Percentiles rank a stretch among this genome's conserved stretches.
These are phyloP conservation scores for Saccharomyces hybrid DNA, from an alignment of 1,139 yeast genomes.

Conservation along the genomic window DNA sequence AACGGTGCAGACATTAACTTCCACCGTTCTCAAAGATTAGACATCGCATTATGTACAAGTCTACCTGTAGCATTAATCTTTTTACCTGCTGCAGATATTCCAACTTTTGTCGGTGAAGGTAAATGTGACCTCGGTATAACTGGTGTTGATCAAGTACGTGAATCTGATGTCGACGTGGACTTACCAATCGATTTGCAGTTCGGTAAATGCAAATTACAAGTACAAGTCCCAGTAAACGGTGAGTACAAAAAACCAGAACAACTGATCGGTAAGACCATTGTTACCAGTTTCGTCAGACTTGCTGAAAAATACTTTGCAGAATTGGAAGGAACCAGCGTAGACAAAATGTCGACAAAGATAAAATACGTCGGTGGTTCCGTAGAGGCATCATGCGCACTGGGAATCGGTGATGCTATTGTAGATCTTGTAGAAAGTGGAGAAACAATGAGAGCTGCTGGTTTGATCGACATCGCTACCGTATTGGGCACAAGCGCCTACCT, in stretches of 20 bases:
- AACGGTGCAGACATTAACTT: constrained; percentile 90
- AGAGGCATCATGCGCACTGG: constrained; percentile 96
- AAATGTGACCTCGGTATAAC: constrained; percentile 94
- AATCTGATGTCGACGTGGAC: constrained; percentile 71
- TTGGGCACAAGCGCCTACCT: constrained; percentile 85
- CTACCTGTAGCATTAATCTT: constrained; percentile 89
- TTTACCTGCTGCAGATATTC: constrained; percentile 96
- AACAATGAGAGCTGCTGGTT: constrained; percentile 98
- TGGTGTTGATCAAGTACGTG: constrained; percentile 90
- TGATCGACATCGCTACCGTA: constrained; percentile 80
- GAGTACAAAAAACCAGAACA: constrained; percentile 51
- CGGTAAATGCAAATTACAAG: constrained; percentile 85
- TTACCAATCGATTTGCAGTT: constrained; percentile 71
- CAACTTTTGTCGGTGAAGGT: constrained; percentile 95
- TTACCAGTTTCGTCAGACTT: constrained; percentile 77
- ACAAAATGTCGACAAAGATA: constrained; percentile 55
- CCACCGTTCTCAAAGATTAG: constrained; percentile 82
- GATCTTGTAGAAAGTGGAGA: constrained; percentile 97
- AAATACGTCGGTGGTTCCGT: constrained; percentile 96
- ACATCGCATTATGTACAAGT: constrained; percentile 87
- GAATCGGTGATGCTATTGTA: constrained; percentile 96
- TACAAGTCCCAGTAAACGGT: constrained; percentile 89
- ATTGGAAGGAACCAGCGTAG: constrained; percentile 55
- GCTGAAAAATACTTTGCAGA: constrained; percentile 65
- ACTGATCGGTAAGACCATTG: constrained; percentile 85